Conservation (phyloP, 2,329 filamentous ascomycete species). For the Xylariomycetidae sp. region DNA sequence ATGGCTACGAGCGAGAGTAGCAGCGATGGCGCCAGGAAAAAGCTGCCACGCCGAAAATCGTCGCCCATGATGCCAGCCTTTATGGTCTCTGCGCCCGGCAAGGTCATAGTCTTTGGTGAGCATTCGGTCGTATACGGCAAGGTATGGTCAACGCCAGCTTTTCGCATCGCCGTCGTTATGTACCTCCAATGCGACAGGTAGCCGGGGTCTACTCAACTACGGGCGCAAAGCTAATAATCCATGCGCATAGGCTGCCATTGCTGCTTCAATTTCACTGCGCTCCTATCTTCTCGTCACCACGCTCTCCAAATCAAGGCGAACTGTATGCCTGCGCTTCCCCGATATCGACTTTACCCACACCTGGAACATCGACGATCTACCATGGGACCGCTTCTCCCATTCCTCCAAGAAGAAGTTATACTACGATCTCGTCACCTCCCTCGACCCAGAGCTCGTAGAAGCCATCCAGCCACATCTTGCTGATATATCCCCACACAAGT, state of each 20-base stretch:
- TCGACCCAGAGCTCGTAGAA: conserved; percentile 77
- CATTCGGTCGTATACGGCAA: conserved; percentile 98
- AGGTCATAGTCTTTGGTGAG: conserved; percentile 97
- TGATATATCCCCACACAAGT: conserved; percentile 60
- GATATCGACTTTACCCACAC: conserved; percentile 87
- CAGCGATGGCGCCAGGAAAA: conserved; percentile 27
- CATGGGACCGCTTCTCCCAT: conserved; percentile 77
- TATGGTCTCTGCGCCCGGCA: conserved; percentile 96
- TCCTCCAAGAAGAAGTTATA: conserved; percentile 90
- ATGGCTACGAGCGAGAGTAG: conserved; percentile 22
- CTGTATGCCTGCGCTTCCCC: conserved; percentile 81
- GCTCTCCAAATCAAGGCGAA: conserved; percentile 85
- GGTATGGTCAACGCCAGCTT: conserved; percentile 40
- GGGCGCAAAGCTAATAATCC: too few relatives aligned
- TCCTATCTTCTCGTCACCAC: conserved; percentile 96
- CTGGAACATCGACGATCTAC: conserved; percentile 89
- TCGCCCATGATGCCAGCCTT: conserved; percentile 78
- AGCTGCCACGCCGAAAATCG: conserved; percentile 51
- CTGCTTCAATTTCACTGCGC: conserved; percentile 87
- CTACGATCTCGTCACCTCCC: conserved; percentile 78
- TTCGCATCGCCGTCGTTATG: neutral
- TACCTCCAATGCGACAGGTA: too few relatives aligned
- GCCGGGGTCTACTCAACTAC: too few relatives aligned
- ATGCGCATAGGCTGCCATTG: conserved; percentile 85
- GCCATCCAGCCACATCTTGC: conserved; percentile 77